phyloP scores from a whole-genome alignment of 306 rosid species.

The Cicer cuneatum region DNA sequence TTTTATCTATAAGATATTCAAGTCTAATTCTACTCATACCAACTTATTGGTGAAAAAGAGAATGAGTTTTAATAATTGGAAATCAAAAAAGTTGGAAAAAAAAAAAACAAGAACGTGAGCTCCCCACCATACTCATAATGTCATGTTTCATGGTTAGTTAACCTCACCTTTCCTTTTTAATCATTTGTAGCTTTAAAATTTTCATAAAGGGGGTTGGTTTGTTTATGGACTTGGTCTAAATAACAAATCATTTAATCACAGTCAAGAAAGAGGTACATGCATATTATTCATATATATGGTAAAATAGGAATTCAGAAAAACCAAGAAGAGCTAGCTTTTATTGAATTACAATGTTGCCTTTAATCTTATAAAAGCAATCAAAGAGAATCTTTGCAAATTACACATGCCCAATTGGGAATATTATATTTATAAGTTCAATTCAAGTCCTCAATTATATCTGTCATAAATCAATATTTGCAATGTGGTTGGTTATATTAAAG shows the following conservation, averaged over 20 bases:
- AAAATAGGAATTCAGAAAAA: slow-evolving; percentile 30
- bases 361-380: slow-evolving; percentile 42
- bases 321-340: not conserved
- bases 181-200: slow-evolving; percentile 59
- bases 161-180: slow-evolving; percentile 63
- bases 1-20: not conserved
- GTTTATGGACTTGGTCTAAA: slow-evolving; percentile 42
- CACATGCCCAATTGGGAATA: slow-evolving; percentile 30
- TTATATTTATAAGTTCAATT: not conserved
- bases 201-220: slow-evolving; percentile 53
- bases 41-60: not conserved
- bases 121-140: slow-evolving; percentile 76
- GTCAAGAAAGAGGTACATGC: slow-evolving; percentile 53
- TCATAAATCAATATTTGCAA: slow-evolving; percentile 28
- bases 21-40: not conserved
- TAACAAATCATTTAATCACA: slow-evolving; percentile 25
- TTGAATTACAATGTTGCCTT: slow-evolving; percentile 34
- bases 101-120: slow-evolving; percentile 63
- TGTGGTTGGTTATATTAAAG: slow-evolving; percentile 45
- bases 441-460: slow-evolving; percentile 6
- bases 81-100: slow-evolving; percentile 51
- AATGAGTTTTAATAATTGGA: slow-evolving; percentile 64
- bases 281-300: slow-evolving; percentile 15
- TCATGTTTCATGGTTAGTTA: slow-evolving; percentile 67
- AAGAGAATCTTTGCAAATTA: slow-evolving; percentile 39